These are phyloP conservation scores for Xylariaceae sp. DNA, from an alignment of 2,329 filamentous ascomycete species.

Conservation along the genomic window DNA sequence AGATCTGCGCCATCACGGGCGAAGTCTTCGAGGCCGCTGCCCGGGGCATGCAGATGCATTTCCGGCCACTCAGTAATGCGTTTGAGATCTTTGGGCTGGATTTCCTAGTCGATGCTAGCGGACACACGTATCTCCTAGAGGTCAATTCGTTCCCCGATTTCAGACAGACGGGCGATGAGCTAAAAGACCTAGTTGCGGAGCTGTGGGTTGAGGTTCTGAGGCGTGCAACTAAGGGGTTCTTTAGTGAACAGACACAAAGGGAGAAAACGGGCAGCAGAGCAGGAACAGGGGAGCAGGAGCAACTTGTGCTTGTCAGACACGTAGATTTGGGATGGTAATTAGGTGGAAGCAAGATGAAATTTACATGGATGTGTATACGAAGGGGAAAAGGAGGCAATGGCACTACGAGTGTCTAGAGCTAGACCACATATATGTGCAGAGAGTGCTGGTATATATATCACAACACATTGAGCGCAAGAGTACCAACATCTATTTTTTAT, in stretches of 20 bases:
- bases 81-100: slow-evolving; percentile 95
- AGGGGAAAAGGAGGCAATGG: too few species aligned
- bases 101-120: slow-evolving; percentile 76
- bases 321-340: slow-evolving; percentile 57
- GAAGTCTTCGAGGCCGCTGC: slow-evolving; percentile 89
- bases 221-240: slow-evolving; percentile 71
- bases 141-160: slow-evolving; percentile 98
- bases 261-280: slow-evolving; percentile 32
- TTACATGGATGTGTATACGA: too few species aligned
- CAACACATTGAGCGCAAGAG: too few species aligned
- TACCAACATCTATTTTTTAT: too few species aligned
- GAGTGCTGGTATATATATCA: too few species aligned
- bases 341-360: too few species aligned
- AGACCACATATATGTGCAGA: too few species aligned
- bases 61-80: slow-evolving; percentile 84
- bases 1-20: slow-evolving; percentile 75
- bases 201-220: slow-evolving; percentile 79
- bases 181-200: slow-evolving; percentile 73
- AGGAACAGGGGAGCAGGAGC: slow-evolving; percentile 42
- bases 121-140: slow-evolving; percentile 79
- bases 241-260: slow-evolving; percentile 49
- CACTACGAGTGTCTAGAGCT: too few species aligned
- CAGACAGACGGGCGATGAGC: slow-evolving; percentile 80
- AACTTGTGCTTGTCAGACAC: slow-evolving; percentile 59
- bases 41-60: slow-evolving; percentile 83